A percentile compares a stretch with the other conserved stretches of the same genome.
Conservation (phyloP, 768 basidiomycete species). For the Floccularia luteovirens region DNA sequence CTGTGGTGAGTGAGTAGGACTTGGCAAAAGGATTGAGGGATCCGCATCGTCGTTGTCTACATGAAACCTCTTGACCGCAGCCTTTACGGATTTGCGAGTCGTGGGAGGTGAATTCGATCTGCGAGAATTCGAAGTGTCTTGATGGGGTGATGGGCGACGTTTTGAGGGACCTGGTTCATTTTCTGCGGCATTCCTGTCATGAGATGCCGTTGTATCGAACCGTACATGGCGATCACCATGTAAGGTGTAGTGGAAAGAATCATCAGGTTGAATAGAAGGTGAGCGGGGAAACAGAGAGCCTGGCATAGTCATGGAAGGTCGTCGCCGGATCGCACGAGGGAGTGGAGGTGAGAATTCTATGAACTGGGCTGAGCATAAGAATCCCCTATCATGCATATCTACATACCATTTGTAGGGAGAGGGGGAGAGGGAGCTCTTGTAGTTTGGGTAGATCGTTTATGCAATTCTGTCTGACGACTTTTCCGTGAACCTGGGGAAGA, state of each 20-base stretch:
- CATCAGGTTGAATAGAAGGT: constrained; percentile 53
- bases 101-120: constrained; percentile 7
- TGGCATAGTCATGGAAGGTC: constrained; percentile 62
- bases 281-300: constrained; percentile 74
- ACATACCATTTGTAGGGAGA: too few relatives aligned
- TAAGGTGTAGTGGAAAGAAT: constrained; percentile 9
- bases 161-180: not conserved
- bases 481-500: too few relatives aligned
- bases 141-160: constrained; percentile 9
- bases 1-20: constrained; percentile 26
- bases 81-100: constrained; percentile 35
- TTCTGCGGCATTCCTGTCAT: too few relatives aligned
- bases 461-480: too few relatives aligned
- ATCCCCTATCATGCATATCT: too few relatives aligned
- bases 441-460: not conserved
- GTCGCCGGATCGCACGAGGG: constrained; percentile 24
- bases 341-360: too few relatives aligned
- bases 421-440: constrained; percentile 12
- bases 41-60: constrained; percentile 38
- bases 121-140: constrained; percentile 8
- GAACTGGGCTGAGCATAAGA: too few relatives aligned
- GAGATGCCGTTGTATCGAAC: constrained; percentile 12
- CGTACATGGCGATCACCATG: constrained; percentile 29
- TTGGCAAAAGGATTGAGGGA: constrained; percentile 45
- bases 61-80: constrained; percentile 41